Conservation (phyloP, 1,284 basidiomycete genomes). For the Fomitopsis pinicola region DNA sequence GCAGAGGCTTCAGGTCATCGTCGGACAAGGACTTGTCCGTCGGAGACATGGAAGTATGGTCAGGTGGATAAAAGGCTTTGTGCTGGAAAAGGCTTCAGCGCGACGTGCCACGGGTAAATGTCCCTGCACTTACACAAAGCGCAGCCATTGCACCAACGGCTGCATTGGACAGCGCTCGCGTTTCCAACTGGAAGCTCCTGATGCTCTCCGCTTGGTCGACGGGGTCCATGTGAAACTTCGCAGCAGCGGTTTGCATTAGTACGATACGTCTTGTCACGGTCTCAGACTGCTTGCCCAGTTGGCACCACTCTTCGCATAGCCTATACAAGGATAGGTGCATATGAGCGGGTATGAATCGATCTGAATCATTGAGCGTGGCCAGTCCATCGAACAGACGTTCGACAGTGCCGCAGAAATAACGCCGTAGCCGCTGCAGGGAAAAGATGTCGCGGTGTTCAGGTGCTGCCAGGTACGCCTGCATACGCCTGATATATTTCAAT, state of each 20-base stretch:
- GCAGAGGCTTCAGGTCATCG: slow-evolving; percentile 52
- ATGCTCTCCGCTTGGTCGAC: slow-evolving; percentile 49
- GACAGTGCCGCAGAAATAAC: slow-evolving; percentile 88
- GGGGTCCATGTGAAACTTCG: slow-evolving; percentile 44
- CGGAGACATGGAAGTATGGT: slow-evolving; percentile 55
- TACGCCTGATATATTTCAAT: slow-evolving; percentile 83
- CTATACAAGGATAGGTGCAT: slow-evolving; percentile 81
- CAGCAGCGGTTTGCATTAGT: slow-evolving; percentile 71
- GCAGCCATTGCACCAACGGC: slow-evolving; percentile 83
- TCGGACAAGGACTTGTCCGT: slow-evolving; percentile 43
- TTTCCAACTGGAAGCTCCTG: slow-evolving; percentile 74
- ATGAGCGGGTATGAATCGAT: slow-evolving; percentile 73
- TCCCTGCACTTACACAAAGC: slow-evolving; percentile 61
- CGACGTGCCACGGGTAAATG: not conserved
- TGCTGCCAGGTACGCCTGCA: slow-evolving; percentile 72
- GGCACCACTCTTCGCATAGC: slow-evolving; percentile 93
- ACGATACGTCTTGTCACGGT: slow-evolving; percentile 70
- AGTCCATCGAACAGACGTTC: slow-evolving; percentile 83
- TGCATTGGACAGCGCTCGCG: slow-evolving; percentile 67
- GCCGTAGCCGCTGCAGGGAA: slow-evolving; percentile 77
- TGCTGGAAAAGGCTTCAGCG: slow-evolving; percentile 38
- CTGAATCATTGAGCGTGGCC: slow-evolving; percentile 67
- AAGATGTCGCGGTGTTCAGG: slow-evolving; percentile 74
- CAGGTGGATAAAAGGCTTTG: slow-evolving; percentile 70
- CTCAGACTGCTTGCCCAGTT: slow-evolving; percentile 76